Percentiles rank a stretch among this genome's conserved stretches.
These are phyloP conservation scores for Stenocarpella maydis DNA, from an alignment of 2,329 filamentous ascomycete genomes.

Conservation along the genomic window DNA sequence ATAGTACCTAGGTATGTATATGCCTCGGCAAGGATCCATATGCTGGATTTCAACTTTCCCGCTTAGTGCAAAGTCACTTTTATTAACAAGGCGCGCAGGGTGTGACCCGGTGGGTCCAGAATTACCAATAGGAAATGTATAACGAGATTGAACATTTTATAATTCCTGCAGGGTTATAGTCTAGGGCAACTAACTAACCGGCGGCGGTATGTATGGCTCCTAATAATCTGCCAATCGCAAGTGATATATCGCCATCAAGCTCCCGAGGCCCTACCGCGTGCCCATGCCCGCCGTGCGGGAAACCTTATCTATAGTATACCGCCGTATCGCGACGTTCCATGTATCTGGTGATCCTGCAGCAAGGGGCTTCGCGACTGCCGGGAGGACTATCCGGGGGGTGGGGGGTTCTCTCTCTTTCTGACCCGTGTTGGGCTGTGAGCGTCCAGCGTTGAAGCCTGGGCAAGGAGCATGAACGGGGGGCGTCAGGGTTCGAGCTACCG, in stretches of 20 bases:
- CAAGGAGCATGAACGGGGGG: neutral
- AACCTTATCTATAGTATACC: conserved; percentile 9
- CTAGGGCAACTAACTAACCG: neutral
- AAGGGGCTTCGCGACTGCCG: conserved; percentile 12
- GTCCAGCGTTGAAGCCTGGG: neutral
- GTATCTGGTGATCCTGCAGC: neutral
- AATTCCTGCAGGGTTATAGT: too few relatives aligned
- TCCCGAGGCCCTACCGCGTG: neutral
- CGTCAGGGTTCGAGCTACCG: neutral
- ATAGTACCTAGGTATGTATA: too few relatives aligned
- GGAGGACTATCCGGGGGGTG: neutral
- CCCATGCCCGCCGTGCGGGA: neutral
- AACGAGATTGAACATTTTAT: too few relatives aligned
- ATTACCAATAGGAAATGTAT: too few relatives aligned
- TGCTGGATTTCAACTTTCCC: too few relatives aligned
- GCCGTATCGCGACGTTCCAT: neutral
- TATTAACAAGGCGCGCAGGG: too few relatives aligned
- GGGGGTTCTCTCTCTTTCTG: too few relatives aligned
- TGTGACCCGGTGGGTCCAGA: too few relatives aligned
- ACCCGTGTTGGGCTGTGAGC: neutral
- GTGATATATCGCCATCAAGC: neutral
- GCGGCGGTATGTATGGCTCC: neutral
- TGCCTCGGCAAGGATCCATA: too few relatives aligned
- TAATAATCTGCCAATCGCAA: conserved; percentile 26
- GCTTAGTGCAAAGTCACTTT: too few relatives aligned